A percentile compares a stretch with the other conserved stretches of the same genome.
phyloP scores from a whole-genome alignment of 495 filamentous ascomycete species.

The Lasiosphaeris hirsuta region DNA sequence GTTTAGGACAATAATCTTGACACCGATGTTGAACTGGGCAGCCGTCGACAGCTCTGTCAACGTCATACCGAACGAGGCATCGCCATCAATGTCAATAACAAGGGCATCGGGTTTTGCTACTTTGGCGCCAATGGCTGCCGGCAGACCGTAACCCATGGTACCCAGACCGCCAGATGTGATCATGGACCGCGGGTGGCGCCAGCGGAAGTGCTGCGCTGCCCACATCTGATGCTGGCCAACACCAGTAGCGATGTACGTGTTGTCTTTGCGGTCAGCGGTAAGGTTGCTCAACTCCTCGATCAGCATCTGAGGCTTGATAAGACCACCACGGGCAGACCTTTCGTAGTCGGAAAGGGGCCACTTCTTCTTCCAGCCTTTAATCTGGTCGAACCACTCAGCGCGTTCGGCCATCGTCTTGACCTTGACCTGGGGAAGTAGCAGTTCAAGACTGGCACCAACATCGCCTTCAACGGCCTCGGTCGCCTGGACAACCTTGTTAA shows the following conservation, averaged over 20 bases:
- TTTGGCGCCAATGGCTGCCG: constrained; percentile 90
- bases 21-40: constrained; percentile 85
- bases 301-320: constrained; percentile 85
- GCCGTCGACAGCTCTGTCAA: constrained; percentile 88
- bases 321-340: constrained; percentile 59
- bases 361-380: constrained; percentile 81
- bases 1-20: constrained; percentile 89
- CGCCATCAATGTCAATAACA: constrained; percentile 92
- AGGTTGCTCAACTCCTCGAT: constrained; percentile 78
- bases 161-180: constrained; percentile 89
- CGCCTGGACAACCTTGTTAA: constrained; percentile 82
- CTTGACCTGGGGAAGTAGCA: constrained; percentile 68
- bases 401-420: constrained; percentile 54
- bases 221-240: constrained; percentile 99
- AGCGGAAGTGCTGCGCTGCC: constrained; percentile 90
- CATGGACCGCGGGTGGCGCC: constrained; percentile 81
- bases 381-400: constrained; percentile 84
- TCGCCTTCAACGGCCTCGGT: constrained; percentile 79
- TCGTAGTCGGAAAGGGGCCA: constrained; percentile 77
- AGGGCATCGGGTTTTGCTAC: constrained; percentile 80
- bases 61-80: constrained; percentile 97
- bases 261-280: constrained; percentile 67
- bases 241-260: constrained; percentile 83
- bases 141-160: constrained; percentile 94
- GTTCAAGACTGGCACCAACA: constrained; percentile 63